A percentile compares a stretch with the other conserved stretches of the same genome.
phyloP scores from a whole-genome alignment of 1,139 yeast genomes.

The Candida tropicalis region DNA sequence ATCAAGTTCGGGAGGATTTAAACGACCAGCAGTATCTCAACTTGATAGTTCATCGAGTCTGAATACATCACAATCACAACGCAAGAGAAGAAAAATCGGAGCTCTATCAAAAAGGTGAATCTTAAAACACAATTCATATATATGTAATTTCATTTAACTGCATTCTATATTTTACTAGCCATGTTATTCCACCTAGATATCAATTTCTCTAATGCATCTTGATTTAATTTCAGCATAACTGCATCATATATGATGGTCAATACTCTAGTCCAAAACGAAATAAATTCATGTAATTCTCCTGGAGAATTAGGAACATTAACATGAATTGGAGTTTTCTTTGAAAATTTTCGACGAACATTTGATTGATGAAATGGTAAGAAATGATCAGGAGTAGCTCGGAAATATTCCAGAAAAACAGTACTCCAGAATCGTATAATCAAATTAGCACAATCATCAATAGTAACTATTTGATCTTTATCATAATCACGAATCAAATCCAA shows the following conservation, averaged over 20 bases:
- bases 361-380: conserved; percentile 31
- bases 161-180: conserved; percentile 9
- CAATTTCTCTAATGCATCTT: conserved; percentile 39
- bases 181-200: conserved; percentile 43
- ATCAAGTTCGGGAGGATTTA: not conserved
- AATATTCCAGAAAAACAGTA: conserved; percentile 60
- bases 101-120: conserved; percentile 9
- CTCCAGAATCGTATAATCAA: conserved; percentile 54
- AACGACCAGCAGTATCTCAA: not conserved
- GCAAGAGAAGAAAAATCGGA: conserved; percentile 18
- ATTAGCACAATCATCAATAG: conserved; percentile 45
- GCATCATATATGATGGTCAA: conserved; percentile 42
- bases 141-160: too few species aligned
- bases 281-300: conserved; percentile 39
- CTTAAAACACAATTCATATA: not conserved
- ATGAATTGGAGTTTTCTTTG: conserved; percentile 22
- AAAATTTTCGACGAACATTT: conserved; percentile 22
- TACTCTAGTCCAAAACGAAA: conserved; percentile 53
- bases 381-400: conserved; percentile 16
- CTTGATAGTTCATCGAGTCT: not conserved
- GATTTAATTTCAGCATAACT: conserved; percentile 41
- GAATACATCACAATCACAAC: conserved; percentile 7
- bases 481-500: conserved; percentile 52
- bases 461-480: conserved; percentile 31
- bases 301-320: conserved; percentile 29